Evolutionary conservation across 2,329 filamentous ascomycete genomes (phyloP), one percentile per base, ranked within the genome.

Genomic region (Aspergillus quadricinctus): DNA sequence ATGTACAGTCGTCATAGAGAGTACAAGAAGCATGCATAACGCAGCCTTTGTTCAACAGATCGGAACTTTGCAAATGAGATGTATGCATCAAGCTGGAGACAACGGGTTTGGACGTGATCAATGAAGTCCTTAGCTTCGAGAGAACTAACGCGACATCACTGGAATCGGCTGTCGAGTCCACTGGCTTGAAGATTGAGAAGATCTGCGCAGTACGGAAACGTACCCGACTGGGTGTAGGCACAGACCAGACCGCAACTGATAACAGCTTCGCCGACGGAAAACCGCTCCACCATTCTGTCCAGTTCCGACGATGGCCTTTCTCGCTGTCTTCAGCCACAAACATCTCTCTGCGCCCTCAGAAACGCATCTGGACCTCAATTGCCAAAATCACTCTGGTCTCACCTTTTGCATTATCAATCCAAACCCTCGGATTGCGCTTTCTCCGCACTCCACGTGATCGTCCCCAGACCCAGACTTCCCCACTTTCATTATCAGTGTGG

Each of bases 361-460:
- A 37, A 37, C 31, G 14, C 31, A 37, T 14, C 14, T 35, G 7
- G 31, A 37, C 11, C 31, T 35, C 31, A 35, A 14, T 14, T 37
- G 31, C 17, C 14, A 6, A 17, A 37, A 7, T 17, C 31, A 3
- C 17, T 37, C 14, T 17, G 31, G 17, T 27, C 23, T 48, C 23
- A 6, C 46, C 7, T 10, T 17, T 27, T 48, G 17, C 10, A 27
- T 37, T 17, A 37, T 49, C 21, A 6, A 19, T 19, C 48, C 10
- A 49, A 37, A 17, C 17, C 31, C 31, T 17, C 46, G 23, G 21
- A 48, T 27, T 28, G 46, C 43, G 21, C 21, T 25, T 27, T 50
- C 49, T 50, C 49, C 49, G 49, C 49, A 50, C 49, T 31, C 49
- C 49, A 50, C 49, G 49, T 50, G 49, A 50, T 23, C 23, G 3